Evolutionary conservation across 2,329 filamentous ascomycete species (phyloP), one percentile per base, ranked within the genome.

Genomic region (Arthrinium puccinioides): DNA sequence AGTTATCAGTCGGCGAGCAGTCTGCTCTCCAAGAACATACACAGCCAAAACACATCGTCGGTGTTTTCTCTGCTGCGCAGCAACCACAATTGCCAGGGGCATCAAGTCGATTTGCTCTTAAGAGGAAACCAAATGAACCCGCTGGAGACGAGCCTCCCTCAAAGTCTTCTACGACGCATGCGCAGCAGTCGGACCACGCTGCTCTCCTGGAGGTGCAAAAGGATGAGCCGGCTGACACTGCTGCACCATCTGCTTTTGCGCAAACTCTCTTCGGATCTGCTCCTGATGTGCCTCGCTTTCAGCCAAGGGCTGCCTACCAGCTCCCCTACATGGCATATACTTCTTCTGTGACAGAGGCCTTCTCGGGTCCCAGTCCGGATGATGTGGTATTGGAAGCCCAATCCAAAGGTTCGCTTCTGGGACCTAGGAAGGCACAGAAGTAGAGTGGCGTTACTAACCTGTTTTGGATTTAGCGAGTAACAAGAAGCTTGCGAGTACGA

Each of bases 361-460:
- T 96, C 65, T 70, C 82, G 69, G 78, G 79, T 57, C 89, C 90
- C 38, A 96, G 89, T 63, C 89, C 89, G 49, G 89, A 97, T 66
- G 89, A 96, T 60, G 66, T 92, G 54, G 85, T 96, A 52, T 72
- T 87, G 45, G 79, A 82, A 60, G 90, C 89, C 50, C 90, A 95
- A 70, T 82, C 82, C 64, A 84, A 88, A 87, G 83, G 84, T 87
- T 85, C 80, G 79, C 73, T 66, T 56, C 69, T 67, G 61, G 60
- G 38, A 31, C 30, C 63, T 54, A 71, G 62, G 58, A 64, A 62
- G 57, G 64, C 63, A 50, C 65, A 61, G 63, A 62, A 62, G 61
- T 52, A 37, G 14, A 24, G 13, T 56, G 63, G 61, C 62, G 32
- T 18, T 70, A 68, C 71, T 76, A 67, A 76, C 70, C 48, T 21